A percentile compares a stretch with the other conserved stretches of the same genome.
These are phyloP conservation scores for Bipolaris sorokiniana DNA, from an alignment of 2,329 filamentous ascomycete genomes.

Conservation along the genomic window DNA sequence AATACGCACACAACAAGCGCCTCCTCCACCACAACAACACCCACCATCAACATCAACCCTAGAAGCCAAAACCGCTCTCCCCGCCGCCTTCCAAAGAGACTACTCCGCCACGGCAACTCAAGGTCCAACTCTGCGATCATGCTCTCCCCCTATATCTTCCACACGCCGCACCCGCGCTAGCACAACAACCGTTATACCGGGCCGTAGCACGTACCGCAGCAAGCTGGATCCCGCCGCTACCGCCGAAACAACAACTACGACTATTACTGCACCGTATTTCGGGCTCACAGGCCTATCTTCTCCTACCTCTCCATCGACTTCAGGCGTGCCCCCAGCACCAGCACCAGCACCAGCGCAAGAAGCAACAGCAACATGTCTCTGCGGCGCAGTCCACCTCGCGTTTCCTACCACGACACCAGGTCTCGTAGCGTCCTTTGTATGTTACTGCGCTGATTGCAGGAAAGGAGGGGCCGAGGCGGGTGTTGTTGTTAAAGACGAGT, in stretches of 20 bases:
- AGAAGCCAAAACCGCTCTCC: not conserved
- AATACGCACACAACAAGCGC: not conserved
- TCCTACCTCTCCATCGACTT: no score
- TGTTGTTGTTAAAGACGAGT: slow-evolving; percentile 56
- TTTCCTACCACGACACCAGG: slow-evolving; percentile 54
- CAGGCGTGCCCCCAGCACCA: slow-evolving; percentile 17
- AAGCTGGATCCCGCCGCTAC: not conserved
- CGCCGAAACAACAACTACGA: not conserved
- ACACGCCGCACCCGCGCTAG: no score
- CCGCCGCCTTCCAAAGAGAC: not conserved
- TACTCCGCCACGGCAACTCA: not conserved
- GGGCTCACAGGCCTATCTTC: no score
- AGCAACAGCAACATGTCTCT: slow-evolving; percentile 42
- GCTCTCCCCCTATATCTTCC: no score
- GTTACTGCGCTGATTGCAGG: slow-evolving; percentile 66
- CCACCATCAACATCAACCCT: not conserved
- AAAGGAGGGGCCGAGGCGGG: slow-evolving; percentile 66
- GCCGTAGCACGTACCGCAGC: not conserved
- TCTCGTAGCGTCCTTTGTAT: slow-evolving; percentile 61
- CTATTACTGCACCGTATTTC: no score
- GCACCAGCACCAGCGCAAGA: slow-evolving; percentile 14
- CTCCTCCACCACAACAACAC: no score
- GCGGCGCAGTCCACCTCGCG: slow-evolving; percentile 35
- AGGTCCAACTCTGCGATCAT: not conserved
- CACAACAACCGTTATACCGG: no score